A percentile compares a stretch with the other conserved stretches of the same genome.
These are phyloP conservation scores for Podosphaera fusca DNA, from an alignment of 2,329 filamentous ascomycete genomes.

Conservation along the genomic window DNA sequence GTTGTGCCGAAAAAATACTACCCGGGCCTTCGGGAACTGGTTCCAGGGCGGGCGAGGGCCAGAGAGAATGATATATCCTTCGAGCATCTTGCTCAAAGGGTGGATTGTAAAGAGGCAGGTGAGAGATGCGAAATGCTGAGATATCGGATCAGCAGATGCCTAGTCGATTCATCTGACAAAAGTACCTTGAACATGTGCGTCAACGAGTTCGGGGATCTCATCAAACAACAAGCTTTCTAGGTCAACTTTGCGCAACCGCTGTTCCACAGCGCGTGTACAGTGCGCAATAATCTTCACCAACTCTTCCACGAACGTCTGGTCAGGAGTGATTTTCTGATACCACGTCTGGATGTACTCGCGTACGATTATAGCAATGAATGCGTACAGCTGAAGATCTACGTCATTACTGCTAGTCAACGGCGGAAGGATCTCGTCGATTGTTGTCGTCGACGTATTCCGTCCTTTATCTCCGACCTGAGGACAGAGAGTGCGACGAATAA, in stretches of 20 bases:
- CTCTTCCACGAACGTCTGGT: conserved; percentile 71
- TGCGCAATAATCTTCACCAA: conserved; percentile 80
- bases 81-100: conserved; percentile 39
- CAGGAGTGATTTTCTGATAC: conserved; percentile 82
- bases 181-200: conserved; percentile 59
- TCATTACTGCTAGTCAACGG: conserved; percentile 87
- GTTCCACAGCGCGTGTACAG: conserved; percentile 67
- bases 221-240: conserved; percentile 65
- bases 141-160: conserved; percentile 1
- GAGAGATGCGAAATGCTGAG: conserved; percentile 50
- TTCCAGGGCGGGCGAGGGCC: conserved; percentile 57
- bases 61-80: conserved; percentile 61
- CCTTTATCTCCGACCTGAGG: conserved; percentile 41
- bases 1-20: conserved; percentile 23
- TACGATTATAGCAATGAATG: conserved; percentile 70
- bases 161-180: conserved; percentile 5
- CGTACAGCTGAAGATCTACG: conserved; percentile 81
- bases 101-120: conserved; percentile 30
- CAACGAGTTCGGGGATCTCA: conserved; percentile 62
- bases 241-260: conserved; percentile 63
- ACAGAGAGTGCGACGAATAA: conserved; percentile 69
- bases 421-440: conserved; percentile 65
- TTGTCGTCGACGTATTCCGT: conserved; percentile 22
- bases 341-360: conserved; percentile 79
- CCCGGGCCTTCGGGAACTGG: conserved; percentile 39